Conservation (phyloP, 768 basidiomycete species). For the Auricularia cornea region DNA sequence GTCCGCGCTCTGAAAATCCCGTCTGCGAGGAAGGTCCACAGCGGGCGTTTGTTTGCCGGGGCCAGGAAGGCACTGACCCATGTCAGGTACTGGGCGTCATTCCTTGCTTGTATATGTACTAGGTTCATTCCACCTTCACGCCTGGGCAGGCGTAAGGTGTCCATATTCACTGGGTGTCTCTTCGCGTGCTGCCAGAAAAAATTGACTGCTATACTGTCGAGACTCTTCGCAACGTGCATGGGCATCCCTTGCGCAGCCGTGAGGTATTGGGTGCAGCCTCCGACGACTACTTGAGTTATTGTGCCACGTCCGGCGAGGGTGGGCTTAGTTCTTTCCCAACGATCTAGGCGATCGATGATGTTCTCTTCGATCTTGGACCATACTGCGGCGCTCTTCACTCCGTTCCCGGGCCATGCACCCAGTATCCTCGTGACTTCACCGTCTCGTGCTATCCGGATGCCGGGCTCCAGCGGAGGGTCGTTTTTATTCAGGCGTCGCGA, state of each 20-base stretch:
- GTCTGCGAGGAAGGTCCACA: constrained; percentile 24
- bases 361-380: constrained; percentile 24
- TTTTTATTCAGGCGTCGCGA: too few species aligned
- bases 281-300: constrained; percentile 21
- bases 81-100: not conserved
- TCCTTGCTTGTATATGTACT: not conserved
- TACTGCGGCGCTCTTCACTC: constrained; percentile 7
- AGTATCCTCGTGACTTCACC: constrained; percentile 22
- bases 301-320: constrained; percentile 20
- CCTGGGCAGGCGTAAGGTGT: not conserved
- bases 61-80: constrained; percentile 16
- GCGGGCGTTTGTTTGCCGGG: constrained; percentile 11
- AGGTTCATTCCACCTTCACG: constrained; percentile 1
- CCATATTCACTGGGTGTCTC: not conserved
- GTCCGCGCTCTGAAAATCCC: not conserved
- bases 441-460: constrained; percentile 23
- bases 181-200: constrained; percentile 22
- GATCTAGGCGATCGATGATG: constrained; percentile 12
- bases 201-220: constrained; percentile 14
- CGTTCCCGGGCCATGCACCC: constrained; percentile 27
- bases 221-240: constrained; percentile 8
- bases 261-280: constrained; percentile 27
- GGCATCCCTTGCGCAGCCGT: constrained; percentile 32
- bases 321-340: constrained; percentile 23
- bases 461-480: constrained; percentile 6